These are phyloP conservation scores for Entomortierella lignicola DNA, from an alignment of 192 early-diverging fungal genomes.

Conservation along the genomic window DNA sequence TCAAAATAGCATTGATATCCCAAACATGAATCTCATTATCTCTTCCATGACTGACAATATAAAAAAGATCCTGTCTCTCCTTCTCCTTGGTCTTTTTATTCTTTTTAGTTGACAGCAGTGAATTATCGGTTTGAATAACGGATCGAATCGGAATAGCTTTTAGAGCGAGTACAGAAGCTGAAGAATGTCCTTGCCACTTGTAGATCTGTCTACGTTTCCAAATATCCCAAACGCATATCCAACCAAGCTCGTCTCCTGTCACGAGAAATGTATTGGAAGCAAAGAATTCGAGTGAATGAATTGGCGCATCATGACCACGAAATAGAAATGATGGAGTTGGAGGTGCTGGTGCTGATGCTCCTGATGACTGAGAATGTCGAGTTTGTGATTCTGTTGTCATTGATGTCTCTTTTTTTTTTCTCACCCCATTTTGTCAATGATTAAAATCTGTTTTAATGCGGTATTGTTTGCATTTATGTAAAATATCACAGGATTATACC, in stretches of 20 bases:
- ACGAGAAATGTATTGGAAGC: conserved; percentile 43
- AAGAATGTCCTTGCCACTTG: conserved; percentile 41
- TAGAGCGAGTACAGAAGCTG: conserved; percentile 23
- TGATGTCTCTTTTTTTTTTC: neutral
- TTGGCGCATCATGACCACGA: conserved; percentile 52
- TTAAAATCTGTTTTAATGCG: too few relatives aligned
- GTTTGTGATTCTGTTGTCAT: conserved; percentile 2
- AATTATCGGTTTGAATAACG: too few relatives aligned
- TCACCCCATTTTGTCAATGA: too few relatives aligned
- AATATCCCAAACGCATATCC: conserved; percentile 48
- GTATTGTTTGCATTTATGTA: too few relatives aligned
- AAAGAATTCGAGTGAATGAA: conserved; percentile 52
- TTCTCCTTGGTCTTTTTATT: neutral
- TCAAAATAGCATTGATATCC: conserved; percentile 34
- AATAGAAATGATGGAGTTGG: conserved; percentile 54
- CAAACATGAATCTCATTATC: conserved; percentile 56
- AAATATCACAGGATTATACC: too few relatives aligned
- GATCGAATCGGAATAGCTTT: conserved; percentile 18
- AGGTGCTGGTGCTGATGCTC: conserved; percentile 15
- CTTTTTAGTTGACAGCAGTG: conserved; percentile 8
- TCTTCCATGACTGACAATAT: conserved; percentile 51
- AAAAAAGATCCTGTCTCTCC: neutral
- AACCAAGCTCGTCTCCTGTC: conserved; percentile 47
- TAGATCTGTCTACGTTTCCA: conserved; percentile 44
- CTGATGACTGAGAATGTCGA: neutral